Evolutionary conservation across 2,329 filamentous ascomycete genomes (phyloP), one percentile per base, ranked within the genome.

Genomic region (Teratosphaeria pseudoeucalypti): DNA sequence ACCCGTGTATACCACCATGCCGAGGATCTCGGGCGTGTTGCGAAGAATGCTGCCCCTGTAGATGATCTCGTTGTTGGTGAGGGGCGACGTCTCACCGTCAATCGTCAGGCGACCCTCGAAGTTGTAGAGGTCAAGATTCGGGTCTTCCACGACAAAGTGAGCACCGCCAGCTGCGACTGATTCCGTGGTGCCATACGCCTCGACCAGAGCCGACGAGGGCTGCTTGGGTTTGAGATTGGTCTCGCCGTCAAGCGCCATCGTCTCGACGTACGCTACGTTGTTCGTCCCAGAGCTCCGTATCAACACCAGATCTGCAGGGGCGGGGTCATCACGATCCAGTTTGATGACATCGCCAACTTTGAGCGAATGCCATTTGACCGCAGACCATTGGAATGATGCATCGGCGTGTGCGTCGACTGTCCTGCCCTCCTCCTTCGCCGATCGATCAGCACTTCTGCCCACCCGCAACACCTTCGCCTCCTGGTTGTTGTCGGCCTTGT

Each of bases 1-100:
- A 54, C 92, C 92, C 2, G 88, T 88, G 74, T 96, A 95, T 67
- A 96, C 86, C 53, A 96, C 87, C 68, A 96, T 80, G 2, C 90
- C 90, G 37, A 89, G 76, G 1, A 85, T 85, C 65, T 86, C 80
- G 12, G 82, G 78, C 0, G 90, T 95, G 70, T 95, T 95, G 55
- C 91, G 85, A 59, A 95, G 74, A 1, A 89, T 85, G 54, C 90
- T 95, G 11, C 90, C 90, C 55, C 91, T 85, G 71, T 92, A 95
- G 1, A 95, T 81, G 58, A 95, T 83, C 68, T 95, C 89, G 69
- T 84, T 87, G 67, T 90, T 83, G 0, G 89, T 92, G 61, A 95
- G 74, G 0, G 90, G 89, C 14, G 73, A 72, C 9, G 67, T 84
- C 69, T 87, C 81, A 9, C 76, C 82, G 29, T 78, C 75, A 10